Evolutionary conservation across 192 early-diverging fungal species (phyloP).

Genomic region (Entrophospora sp.): DNA sequence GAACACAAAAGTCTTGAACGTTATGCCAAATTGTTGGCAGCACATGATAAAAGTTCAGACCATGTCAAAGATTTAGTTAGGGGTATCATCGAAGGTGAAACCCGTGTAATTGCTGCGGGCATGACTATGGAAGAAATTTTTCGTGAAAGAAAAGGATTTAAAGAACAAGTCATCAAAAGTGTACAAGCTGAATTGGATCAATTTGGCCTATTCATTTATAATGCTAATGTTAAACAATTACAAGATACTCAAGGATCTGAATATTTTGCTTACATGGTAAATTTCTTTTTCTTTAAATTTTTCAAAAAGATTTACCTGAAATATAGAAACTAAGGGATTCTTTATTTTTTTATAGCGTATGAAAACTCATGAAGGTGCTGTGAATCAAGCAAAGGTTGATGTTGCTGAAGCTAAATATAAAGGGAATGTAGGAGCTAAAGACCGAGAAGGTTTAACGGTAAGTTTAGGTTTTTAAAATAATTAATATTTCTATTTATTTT

Average conservation of each 20-base stretch:
- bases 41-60: constrained; percentile 9
- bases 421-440: constrained; percentile 45
- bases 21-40: constrained; percentile 23
- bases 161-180: constrained; percentile 38
- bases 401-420: constrained; percentile 38
- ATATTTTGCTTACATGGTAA: constrained; percentile 45
- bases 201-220: constrained; percentile 48
- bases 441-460: constrained; percentile 38
- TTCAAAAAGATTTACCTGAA: constrained; percentile 22
- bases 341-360: neutral
- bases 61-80: constrained; percentile 31
- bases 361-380: constrained; percentile 37
- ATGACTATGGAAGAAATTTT: constrained; percentile 55
- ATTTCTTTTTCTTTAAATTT: neutral
- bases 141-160: constrained; percentile 42
- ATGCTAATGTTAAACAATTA: constrained; percentile 47
- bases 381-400: constrained; percentile 52
- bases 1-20: constrained; percentile 6
- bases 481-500: no score
- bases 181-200: constrained; percentile 45
- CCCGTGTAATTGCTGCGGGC: constrained; percentile 41
- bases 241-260: constrained; percentile 41
- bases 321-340: no score
- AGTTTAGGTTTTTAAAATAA: no score
- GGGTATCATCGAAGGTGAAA: constrained; percentile 50